A percentile compares a stretch with the other conserved stretches of the same genome.
phyloP scores from a whole-genome alignment of 495 filamentous ascomycete genomes.

The Talaromyces wortmannii region DNA sequence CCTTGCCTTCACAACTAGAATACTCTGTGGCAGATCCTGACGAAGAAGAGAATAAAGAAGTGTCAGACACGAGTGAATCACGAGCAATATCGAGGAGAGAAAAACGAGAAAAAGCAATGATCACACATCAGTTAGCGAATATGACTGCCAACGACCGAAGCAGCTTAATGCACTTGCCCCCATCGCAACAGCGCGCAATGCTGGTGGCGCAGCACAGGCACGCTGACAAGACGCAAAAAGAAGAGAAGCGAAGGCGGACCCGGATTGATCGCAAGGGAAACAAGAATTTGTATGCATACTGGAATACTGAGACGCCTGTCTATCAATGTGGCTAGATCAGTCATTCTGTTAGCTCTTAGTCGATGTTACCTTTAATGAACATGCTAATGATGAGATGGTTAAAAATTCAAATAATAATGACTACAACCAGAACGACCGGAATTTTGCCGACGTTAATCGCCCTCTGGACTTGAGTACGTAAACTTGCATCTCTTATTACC shows the following conservation, averaged over 20 bases:
- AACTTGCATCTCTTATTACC: too few relatives aligned
- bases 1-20: conserved; percentile 2
- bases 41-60: too few relatives aligned
- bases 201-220: conserved; percentile 19
- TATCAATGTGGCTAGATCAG: conserved; percentile 2
- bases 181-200: conserved; percentile 8
- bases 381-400: too few relatives aligned
- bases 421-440: too few relatives aligned
- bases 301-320: conserved; percentile 1
- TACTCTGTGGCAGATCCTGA: background rate
- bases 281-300: conserved; percentile 10
- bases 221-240: conserved; percentile 15
- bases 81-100: conserved; percentile 8
- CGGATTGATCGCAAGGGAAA: conserved; percentile 17
- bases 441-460: too few relatives aligned
- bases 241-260: conserved; percentile 11
- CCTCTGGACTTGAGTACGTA: too few relatives aligned
- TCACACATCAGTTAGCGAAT: conserved; percentile 13
- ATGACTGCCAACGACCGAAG: conserved; percentile 19
- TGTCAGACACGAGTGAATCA: background rate
- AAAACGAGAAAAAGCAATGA: conserved; percentile 10
- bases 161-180: conserved; percentile 17
- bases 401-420: too few relatives aligned
- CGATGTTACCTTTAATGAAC: too few relatives aligned
- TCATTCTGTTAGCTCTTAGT: too few relatives aligned